Evolutionary conservation across 2,329 filamentous ascomycete genomes (phyloP).

Genomic region (Trichocomaceae sp.): DNA sequence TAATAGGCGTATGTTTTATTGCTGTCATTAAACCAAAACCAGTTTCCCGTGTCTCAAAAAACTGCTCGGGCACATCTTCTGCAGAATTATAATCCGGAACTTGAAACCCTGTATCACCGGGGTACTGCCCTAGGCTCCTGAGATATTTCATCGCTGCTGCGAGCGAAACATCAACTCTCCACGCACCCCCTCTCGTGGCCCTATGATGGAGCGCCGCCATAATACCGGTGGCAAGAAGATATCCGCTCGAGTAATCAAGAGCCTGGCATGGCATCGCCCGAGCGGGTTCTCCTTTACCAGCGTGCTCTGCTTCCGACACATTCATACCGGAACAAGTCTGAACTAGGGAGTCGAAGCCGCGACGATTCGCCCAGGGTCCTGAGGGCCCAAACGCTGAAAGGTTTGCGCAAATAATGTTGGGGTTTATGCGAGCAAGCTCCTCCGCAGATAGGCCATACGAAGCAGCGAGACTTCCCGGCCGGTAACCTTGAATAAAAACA

Average conservation of each 20-base stretch:
- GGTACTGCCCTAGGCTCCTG: constrained; percentile 48
- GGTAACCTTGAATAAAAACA: constrained; percentile 43
- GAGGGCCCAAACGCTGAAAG: constrained; percentile 48
- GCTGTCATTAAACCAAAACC: constrained; percentile 44
- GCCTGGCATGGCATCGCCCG: constrained; percentile 49
- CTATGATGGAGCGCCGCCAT: constrained; percentile 47
- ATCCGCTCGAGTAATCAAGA: constrained; percentile 52
- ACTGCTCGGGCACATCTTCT: constrained; percentile 26
- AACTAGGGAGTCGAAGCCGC: constrained; percentile 52
- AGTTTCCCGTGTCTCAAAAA: constrained; percentile 41
- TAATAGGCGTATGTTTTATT: constrained; percentile 43
- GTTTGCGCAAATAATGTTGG: constrained; percentile 46
- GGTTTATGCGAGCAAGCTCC: constrained; percentile 35
- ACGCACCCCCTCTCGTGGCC: constrained; percentile 42
- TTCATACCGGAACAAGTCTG: constrained; percentile 54
- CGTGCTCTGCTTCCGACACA: constrained; percentile 47
- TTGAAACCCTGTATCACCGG: constrained; percentile 41
- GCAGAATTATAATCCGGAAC: constrained; percentile 26
- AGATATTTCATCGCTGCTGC: constrained; percentile 53
- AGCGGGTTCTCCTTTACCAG: constrained; percentile 33
- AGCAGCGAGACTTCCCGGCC: constrained; percentile 42
- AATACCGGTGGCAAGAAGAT: constrained; percentile 50
- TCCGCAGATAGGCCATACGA: constrained; percentile 36
- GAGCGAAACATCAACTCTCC: constrained; percentile 50
- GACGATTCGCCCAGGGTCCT: constrained; percentile 42